Evolutionary conservation across 768 basidiomycete genomes (phyloP).

Genomic region (Termitomyces sp.): DNA sequence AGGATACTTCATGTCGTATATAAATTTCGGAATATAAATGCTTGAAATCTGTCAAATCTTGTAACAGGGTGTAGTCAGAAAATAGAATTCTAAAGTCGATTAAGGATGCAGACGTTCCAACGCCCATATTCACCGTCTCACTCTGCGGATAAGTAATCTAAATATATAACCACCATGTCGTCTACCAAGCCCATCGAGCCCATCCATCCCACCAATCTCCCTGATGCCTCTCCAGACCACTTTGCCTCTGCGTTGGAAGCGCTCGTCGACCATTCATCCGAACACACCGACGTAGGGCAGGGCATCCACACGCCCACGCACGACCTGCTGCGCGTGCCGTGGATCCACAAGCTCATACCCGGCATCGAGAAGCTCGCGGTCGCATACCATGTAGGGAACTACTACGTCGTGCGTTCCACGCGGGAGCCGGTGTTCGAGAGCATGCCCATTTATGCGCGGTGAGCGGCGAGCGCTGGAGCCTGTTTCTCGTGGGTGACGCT

Average conservation of each 20-base stretch:
- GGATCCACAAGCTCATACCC: constrained; percentile 45
- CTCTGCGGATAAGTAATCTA: constrained; percentile 5
- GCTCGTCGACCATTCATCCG: constrained; percentile 30
- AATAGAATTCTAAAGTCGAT: background rate
- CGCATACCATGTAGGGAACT: constrained; percentile 55
- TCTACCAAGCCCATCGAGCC: constrained; percentile 7
- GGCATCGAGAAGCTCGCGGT: constrained; percentile 48
- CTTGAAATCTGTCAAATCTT: background rate
- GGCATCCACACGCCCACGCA: constrained; percentile 27
- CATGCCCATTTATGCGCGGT: constrained; percentile 68
- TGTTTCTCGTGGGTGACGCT: background rate
- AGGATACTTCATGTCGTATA: background rate
- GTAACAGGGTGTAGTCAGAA: too few relatives aligned
- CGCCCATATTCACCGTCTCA: background rate
- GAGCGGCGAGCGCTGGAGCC: too few relatives aligned
- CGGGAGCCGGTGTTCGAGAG: constrained; percentile 57
- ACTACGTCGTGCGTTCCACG: constrained; percentile 41
- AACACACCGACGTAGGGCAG: constrained; percentile 19
- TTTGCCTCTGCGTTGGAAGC: constrained; percentile 25
- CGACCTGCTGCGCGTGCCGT: constrained; percentile 22
- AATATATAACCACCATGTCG: background rate
- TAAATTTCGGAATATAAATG: background rate
- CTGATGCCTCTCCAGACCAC: constrained; percentile 25
- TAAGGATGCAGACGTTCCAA: too few relatives aligned
- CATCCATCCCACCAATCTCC: constrained; percentile 29